Evolutionary conservation across 805 yeast species (phyloP), one percentile per base, ranked within the genome.

Genomic region (Zygotorulaspora sp.): DNA sequence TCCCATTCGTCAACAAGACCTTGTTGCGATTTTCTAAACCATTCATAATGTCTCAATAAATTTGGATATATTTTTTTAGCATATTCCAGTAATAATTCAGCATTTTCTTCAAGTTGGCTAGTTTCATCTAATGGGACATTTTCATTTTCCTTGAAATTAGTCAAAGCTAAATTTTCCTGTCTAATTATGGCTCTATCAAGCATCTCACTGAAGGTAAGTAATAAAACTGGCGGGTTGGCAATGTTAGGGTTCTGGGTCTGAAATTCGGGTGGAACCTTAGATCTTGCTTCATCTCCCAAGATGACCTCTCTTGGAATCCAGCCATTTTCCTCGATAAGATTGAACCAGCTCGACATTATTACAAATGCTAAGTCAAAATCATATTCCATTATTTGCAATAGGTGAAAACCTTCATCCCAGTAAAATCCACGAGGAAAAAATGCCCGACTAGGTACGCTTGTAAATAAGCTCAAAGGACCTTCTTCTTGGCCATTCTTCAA

Each of bases 321-420:
- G 0, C 98, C 98, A 45, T 83, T 80, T 2, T 80, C 84, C 58
- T 90, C 96, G 44, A 88, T 85, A 27, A 85, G 63, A 24, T 72
- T 62, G 57, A 90, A 85, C 98, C 98, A 92, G 35, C 95, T 83
- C 53, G 80, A 72, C 40, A 89, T 57, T 12, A 92, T 80, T 47
- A 86, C 92, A 44, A 88, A 67, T 0, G 78, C 85, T 30, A 89
- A 66, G 53, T 86, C 95, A 11, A 84, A 71, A 61, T 92, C 97
- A 57, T 82, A 89, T 32, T 82, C 81, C 49, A 84, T 61, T 25
- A 92, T 66, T 6, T 95, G 95, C 27, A 89, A 67, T 43, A 90
- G 67, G 59, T 90, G 96, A 62, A 92, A 92, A 0, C 98, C 98
- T 63, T 92, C 98, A 62, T 92, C 98, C 98, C 98, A 92, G 56